Percentiles rank a stretch among this genome's conserved stretches.
Evolutionary conservation across 2,329 filamentous ascomycete species (phyloP).

Genomic region (Fusarium sp.): DNA sequence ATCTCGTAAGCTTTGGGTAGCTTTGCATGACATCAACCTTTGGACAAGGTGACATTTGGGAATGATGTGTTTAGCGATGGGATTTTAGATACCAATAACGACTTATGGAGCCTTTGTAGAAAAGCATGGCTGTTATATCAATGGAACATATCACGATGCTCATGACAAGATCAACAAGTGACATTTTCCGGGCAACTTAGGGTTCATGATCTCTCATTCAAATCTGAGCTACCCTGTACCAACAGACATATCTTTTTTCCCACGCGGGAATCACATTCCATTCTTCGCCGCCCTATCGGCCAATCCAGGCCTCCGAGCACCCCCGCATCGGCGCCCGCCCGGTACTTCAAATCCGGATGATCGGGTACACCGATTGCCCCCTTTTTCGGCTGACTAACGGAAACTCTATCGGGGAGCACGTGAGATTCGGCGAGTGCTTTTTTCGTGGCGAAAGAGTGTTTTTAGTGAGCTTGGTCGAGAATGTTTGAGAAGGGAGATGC

Average conservation of each 20-base stretch:
- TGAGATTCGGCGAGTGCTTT: slow-evolving; percentile 3
- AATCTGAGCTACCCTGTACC: background rate
- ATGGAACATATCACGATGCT: background rate
- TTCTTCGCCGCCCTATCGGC: background rate
- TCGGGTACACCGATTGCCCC: slow-evolving; percentile 2
- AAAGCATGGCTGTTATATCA: background rate
- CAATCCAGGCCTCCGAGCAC: slow-evolving; percentile 9
- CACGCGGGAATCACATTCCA: slow-evolving; percentile 24
- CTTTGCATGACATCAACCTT: background rate
- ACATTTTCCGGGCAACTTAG: no score
- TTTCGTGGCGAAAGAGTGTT: slow-evolving; percentile 22
- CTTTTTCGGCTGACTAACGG: slow-evolving; percentile 5
- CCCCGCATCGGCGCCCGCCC: slow-evolving; percentile 16
- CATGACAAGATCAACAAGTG: no score
- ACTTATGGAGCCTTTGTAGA: slow-evolving; percentile 3
- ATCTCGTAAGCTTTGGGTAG: slow-evolving; percentile 52
- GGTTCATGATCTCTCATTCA: background rate
- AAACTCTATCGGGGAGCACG: slow-evolving; percentile 18
- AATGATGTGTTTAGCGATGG: slow-evolving; percentile 3
- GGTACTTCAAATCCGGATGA: slow-evolving; percentile 13
- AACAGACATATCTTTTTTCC: background rate
- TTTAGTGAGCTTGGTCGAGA: background rate
- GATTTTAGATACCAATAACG: slow-evolving; percentile 26
- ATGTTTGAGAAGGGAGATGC: background rate
- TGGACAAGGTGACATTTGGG: background rate